phyloP scores from a whole-genome alignment of 1,284 basidiomycete species.

The Agroathelia rolfsii region DNA sequence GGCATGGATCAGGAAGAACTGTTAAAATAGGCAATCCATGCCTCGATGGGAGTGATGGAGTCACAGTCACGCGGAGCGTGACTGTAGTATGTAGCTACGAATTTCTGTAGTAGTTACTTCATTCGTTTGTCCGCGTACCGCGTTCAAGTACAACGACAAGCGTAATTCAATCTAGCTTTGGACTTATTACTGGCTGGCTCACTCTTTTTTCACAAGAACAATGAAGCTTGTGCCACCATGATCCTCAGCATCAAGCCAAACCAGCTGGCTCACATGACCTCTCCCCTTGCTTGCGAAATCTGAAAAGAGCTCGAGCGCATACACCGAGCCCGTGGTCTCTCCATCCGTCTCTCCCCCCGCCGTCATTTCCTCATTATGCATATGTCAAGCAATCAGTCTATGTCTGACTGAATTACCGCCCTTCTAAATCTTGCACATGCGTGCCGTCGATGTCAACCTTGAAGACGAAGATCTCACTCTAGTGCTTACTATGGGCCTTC shows the following conservation, averaged over 20 bases:
- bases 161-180: too few species aligned
- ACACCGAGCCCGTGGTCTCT: slow-evolving; percentile 22
- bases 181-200: too few species aligned
- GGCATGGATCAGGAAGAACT: slow-evolving; percentile 14
- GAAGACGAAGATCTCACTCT: not conserved
- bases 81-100: too few species aligned
- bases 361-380: slow-evolving; percentile 18
- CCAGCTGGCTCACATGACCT: slow-evolving; percentile 22
- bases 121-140: too few species aligned
- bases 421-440: slow-evolving; percentile 17
- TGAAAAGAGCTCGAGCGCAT: slow-evolving; percentile 20
- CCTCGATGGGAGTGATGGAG: too few species aligned
- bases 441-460: not conserved
- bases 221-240: slow-evolving; percentile 20
- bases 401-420: slow-evolving; percentile 22
- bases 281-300: slow-evolving; percentile 17
- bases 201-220: too few species aligned
- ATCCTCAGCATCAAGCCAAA: slow-evolving; percentile 19
- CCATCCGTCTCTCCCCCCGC: slow-evolving; percentile 16
- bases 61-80: too few species aligned
- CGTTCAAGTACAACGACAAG: too few species aligned
- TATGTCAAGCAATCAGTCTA: slow-evolving; percentile 17
- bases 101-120: too few species aligned
- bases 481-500: not conserved
- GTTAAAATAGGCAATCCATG: too few species aligned